Conservation (phyloP, 805 yeast genomes). For the Sporopachydermia quercuum region DNA sequence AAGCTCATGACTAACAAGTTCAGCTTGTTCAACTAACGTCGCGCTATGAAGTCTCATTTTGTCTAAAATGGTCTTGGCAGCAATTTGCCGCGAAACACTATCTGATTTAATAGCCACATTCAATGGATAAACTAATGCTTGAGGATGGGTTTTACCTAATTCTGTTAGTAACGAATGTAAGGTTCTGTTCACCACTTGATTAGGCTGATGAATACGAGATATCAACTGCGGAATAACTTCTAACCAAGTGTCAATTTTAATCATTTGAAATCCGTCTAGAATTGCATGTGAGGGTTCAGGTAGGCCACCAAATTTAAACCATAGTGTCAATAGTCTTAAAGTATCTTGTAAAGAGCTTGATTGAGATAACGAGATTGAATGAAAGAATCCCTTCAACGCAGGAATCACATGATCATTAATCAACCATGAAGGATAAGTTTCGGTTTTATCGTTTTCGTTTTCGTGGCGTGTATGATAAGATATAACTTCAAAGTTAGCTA, state of each 20-base stretch:
- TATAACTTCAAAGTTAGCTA: conserved; percentile 92
- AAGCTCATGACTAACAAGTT: conserved; percentile 82
- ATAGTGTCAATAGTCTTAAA: conserved; percentile 71
- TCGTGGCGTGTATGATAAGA: conserved; percentile 32
- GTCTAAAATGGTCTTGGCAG: conserved; percentile 83
- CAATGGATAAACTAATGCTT: conserved; percentile 86
- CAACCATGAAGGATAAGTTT: conserved; percentile 31
- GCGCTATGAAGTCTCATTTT: conserved; percentile 86
- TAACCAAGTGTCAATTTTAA: conserved; percentile 85
- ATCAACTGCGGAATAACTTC: conserved; percentile 92
- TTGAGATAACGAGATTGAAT: conserved; percentile 76
- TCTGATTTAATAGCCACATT: conserved; percentile 95
- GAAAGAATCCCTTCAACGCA: conserved; percentile 91
- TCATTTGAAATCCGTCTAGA: conserved; percentile 79
- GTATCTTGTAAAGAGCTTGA: conserved; percentile 89
- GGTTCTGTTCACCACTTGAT: conserved; percentile 67
- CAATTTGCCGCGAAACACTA: conserved; percentile 74
- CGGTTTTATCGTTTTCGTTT: conserved; percentile 11
- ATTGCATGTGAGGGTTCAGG: conserved; percentile 85
- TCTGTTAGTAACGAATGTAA: conserved; percentile 70
- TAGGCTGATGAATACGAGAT: conserved; percentile 92
- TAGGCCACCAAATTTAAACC: conserved; percentile 94
- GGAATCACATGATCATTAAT: conserved; percentile 86
- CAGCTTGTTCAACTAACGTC: conserved; percentile 77
- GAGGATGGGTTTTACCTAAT: conserved; percentile 91